Percentiles rank a stretch among this genome's conserved stretches.
These are phyloP conservation scores for Cystobasidiaceae sp. DNA, from an alignment of 1,284 basidiomycete species.

Conservation along the genomic window DNA sequence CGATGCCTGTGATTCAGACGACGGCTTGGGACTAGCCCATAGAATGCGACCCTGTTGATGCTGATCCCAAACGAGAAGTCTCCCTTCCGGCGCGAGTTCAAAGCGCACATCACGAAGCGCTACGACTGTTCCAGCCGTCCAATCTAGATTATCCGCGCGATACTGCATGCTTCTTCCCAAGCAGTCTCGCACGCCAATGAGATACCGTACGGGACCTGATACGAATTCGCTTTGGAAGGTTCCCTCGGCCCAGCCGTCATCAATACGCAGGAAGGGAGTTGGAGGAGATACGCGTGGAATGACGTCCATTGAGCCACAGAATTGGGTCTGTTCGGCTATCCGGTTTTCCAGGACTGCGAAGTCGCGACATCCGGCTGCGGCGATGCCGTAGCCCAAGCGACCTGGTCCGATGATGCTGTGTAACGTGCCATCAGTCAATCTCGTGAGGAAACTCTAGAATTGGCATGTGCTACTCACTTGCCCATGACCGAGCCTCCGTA, in stretches of 20 bases:
- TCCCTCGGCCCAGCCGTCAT: slow-evolving; percentile 34
- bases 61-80: slow-evolving; percentile 31
- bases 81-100: slow-evolving; percentile 32
- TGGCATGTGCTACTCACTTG: slow-evolving; percentile 35
- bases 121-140: slow-evolving; percentile 25
- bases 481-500: slow-evolving; percentile 38
- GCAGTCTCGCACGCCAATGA: slow-evolving; percentile 41
- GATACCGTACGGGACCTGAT: slow-evolving; percentile 38
- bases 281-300: slow-evolving; percentile 37
- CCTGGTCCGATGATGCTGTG: slow-evolving; percentile 38
- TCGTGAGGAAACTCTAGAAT: too few species aligned
- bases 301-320: slow-evolving; percentile 35
- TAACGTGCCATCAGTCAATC: neutral
- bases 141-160: slow-evolving; percentile 16
- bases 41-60: slow-evolving; percentile 23
- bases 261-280: slow-evolving; percentile 37
- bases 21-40: slow-evolving; percentile 1
- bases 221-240: slow-evolving; percentile 41
- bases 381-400: slow-evolving; percentile 41
- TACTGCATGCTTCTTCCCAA: slow-evolving; percentile 35
- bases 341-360: slow-evolving; percentile 39
- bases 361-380: slow-evolving; percentile 36
- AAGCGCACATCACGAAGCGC: slow-evolving; percentile 33
- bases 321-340: slow-evolving; percentile 33
- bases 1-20: too few species aligned